A percentile compares a stretch with the other conserved stretches of the same genome.
Conservation (phyloP, 1,139 yeast genomes). For the Blastobotrys raffinosifermentans region DNA sequence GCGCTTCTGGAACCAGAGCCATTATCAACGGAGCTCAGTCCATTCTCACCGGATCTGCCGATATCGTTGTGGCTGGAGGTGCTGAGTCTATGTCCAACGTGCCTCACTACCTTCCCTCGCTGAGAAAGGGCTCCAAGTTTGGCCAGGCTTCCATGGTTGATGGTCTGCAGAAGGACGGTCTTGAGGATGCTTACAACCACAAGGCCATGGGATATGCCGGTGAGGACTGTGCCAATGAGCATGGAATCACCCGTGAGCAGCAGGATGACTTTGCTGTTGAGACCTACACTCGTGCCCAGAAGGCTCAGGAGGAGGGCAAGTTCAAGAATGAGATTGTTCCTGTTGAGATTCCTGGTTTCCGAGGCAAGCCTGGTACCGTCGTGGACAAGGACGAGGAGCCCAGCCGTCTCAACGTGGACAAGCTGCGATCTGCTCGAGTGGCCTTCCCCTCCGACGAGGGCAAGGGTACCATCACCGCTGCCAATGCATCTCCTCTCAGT, state of each 20-base stretch:
- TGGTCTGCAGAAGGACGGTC: slow-evolving; percentile 87
- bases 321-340: slow-evolving; percentile 79
- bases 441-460: slow-evolving; percentile 87
- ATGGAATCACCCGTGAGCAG: slow-evolving; percentile 54
- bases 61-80: slow-evolving; percentile 93
- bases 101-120: slow-evolving; percentile 85
- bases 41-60: slow-evolving; percentile 83
- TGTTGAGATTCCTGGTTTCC: slow-evolving; percentile 75
- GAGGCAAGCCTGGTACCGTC: slow-evolving; percentile 85
- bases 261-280: slow-evolving; percentile 87
- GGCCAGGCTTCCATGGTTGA: slow-evolving; percentile 78
- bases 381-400: slow-evolving; percentile 74
- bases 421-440: slow-evolving; percentile 75
- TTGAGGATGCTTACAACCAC: slow-evolving; percentile 81
- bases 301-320: slow-evolving; percentile 74
- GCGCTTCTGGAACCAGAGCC: slow-evolving; percentile 95
- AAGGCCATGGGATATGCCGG: slow-evolving; percentile 94
- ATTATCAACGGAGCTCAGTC: slow-evolving; percentile 87
- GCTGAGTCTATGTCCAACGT: slow-evolving; percentile 96
- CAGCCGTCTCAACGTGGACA: slow-evolving; percentile 68
- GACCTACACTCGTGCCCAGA: slow-evolving; percentile 80
- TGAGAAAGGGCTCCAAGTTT: slow-evolving; percentile 82
- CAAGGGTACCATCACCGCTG: slow-evolving; percentile 89
- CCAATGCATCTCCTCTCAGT: slow-evolving; percentile 91
- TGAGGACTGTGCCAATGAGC: slow-evolving; percentile 84